phyloP scores from a whole-genome alignment of 805 yeast species.

The Starmera pachycereana region DNA sequence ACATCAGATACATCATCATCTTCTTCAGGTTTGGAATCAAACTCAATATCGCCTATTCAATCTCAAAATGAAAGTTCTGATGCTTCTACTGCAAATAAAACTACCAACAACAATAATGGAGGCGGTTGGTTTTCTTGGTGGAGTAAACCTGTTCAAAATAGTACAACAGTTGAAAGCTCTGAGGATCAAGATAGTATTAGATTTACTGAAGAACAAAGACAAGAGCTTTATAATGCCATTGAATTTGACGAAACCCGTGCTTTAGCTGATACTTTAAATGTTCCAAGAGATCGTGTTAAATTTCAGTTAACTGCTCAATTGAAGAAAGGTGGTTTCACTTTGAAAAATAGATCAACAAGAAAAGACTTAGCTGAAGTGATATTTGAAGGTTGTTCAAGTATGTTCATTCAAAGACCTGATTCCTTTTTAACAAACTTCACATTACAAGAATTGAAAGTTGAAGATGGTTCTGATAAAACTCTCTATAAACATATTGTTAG shows the following conservation, averaged over 20 bases:
- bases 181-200: slow-evolving; percentile 29
- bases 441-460: slow-evolving; percentile 71
- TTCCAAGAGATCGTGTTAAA: slow-evolving; percentile 68
- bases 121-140: slow-evolving; percentile 71
- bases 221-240: slow-evolving; percentile 87
- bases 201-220: slow-evolving; percentile 77
- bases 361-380: slow-evolving; percentile 61
- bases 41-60: background rate
- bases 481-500: slow-evolving; percentile 83
- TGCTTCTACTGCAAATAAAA: background rate
- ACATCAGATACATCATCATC: no score
- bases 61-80: slow-evolving; percentile 6
- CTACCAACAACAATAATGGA: background rate
- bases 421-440: slow-evolving; percentile 66
- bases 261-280: slow-evolving; percentile 40
- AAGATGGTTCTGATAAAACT: slow-evolving; percentile 74
- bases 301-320: slow-evolving; percentile 58
- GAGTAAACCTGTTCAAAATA: slow-evolving; percentile 26
- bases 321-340: slow-evolving; percentile 66
- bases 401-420: slow-evolving; percentile 66
- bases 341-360: slow-evolving; percentile 26
- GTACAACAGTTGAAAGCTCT: slow-evolving; percentile 3
- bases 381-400: slow-evolving; percentile 73
- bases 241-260: slow-evolving; percentile 69
- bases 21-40: no score